A percentile compares a stretch with the other conserved stretches of the same genome.
These are phyloP conservation scores for Suillus placidus DNA, from an alignment of 768 basidiomycete species.

Conservation along the genomic window DNA sequence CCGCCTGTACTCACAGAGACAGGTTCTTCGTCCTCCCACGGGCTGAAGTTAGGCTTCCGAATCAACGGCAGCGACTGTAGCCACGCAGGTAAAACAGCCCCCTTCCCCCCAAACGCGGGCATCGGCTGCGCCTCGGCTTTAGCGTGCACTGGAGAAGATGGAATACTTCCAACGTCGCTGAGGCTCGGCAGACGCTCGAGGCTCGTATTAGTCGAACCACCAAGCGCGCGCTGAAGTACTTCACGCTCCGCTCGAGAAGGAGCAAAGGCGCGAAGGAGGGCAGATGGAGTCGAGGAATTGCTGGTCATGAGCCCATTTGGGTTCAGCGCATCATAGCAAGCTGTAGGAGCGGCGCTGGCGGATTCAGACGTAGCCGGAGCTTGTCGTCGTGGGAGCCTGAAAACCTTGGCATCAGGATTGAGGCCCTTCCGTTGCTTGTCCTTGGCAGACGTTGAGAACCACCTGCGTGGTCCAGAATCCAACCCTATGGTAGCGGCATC, in stretches of 20 bases:
- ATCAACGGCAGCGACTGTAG: slow-evolving; percentile 64
- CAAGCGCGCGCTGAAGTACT: slow-evolving; percentile 77
- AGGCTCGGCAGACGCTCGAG: slow-evolving; percentile 78
- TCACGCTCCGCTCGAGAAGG: slow-evolving; percentile 88
- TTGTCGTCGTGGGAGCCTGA: slow-evolving; percentile 51
- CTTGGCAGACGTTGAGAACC: slow-evolving; percentile 47
- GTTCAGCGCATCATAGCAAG: slow-evolving; percentile 58
- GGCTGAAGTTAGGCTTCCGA: slow-evolving; percentile 75
- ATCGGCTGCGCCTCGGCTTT: slow-evolving; percentile 40
- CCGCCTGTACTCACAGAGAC: slow-evolving; percentile 15
- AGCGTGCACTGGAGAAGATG: slow-evolving; percentile 62
- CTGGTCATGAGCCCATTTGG: slow-evolving; percentile 55
- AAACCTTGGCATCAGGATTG: slow-evolving; percentile 87
- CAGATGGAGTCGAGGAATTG: slow-evolving; percentile 46
- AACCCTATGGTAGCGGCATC: slow-evolving; percentile 16
- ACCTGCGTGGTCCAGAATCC: slow-evolving; percentile 43
- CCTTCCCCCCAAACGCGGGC: slow-evolving; percentile 26
- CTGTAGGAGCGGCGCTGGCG: slow-evolving; percentile 13
- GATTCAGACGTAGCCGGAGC: slow-evolving; percentile 4
- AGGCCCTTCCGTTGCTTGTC: slow-evolving; percentile 65
- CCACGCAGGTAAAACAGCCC: slow-evolving; percentile 61
- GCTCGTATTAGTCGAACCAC: slow-evolving; percentile 72
- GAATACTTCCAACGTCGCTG: slow-evolving; percentile 73
- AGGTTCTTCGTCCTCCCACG: slow-evolving; percentile 77
- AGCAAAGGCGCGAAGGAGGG: slow-evolving; percentile 78